phyloP scores from a whole-genome alignment of 2,329 filamentous ascomycete genomes.

The Aspergillus proliferans region DNA sequence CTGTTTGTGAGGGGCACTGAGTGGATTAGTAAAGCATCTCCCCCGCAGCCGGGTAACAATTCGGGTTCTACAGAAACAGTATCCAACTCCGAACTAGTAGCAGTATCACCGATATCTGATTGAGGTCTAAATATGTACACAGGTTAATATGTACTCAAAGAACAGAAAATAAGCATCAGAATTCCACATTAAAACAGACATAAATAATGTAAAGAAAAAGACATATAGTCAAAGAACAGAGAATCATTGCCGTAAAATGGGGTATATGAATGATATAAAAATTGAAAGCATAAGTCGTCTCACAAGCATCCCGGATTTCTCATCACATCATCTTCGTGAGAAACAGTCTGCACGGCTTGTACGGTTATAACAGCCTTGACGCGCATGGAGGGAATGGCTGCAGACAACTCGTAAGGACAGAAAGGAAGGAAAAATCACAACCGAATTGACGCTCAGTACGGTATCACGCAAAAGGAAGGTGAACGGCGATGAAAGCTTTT shows the following conservation, averaged over 20 bases:
- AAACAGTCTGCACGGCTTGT: neutral
- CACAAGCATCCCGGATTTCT: conserved; percentile 9
- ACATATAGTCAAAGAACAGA: conserved; percentile 9
- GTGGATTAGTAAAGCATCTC: conserved; percentile 18
- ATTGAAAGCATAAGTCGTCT: conserved; percentile 14
- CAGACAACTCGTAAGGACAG: no score
- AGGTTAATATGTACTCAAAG: conserved; percentile 21
- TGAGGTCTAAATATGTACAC: conserved; percentile 22
- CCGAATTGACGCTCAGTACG: no score
- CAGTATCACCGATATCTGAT: neutral
- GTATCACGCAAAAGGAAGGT: no score
- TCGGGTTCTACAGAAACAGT: conserved; percentile 3
- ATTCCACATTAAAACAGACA: no score
- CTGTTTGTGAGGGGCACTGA: conserved; percentile 9
- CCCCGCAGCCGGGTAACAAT: conserved; percentile 10
- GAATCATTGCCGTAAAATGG: conserved; percentile 20
- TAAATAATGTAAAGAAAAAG: conserved; percentile 4
- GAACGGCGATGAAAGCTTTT: no score
- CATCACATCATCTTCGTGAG: neutral
- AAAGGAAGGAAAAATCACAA: no score
- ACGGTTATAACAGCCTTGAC: neutral
- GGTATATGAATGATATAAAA: conserved; percentile 22
- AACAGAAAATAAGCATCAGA: neutral
- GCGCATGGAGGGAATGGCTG: no score
- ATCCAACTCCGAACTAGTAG: conserved; percentile 2